Evolutionary conservation across 2,329 filamentous ascomycete genomes (phyloP), one percentile per base, ranked within the genome.

Genomic region (Pezicula neosporulosa): DNA sequence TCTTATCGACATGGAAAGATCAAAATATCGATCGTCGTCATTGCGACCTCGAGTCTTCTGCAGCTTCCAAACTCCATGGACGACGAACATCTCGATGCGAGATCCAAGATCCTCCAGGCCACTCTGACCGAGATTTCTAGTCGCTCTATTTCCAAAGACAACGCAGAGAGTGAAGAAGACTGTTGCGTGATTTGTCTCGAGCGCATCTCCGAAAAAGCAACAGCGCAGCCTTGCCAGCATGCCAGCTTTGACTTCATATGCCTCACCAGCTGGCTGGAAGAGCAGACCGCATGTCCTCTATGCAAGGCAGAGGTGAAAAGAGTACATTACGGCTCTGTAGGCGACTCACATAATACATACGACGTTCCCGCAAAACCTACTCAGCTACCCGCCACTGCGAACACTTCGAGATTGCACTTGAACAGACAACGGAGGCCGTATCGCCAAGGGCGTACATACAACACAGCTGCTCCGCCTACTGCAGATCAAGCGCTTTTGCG

Each of bases 171-270:
- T 37, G 63, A 66, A 53, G 63, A 66, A 52, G 72, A 78, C 56
- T 82, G 78, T 63, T 97, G 92, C 68, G 90, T 95, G 56, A 94
- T 97, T 68, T 97, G 92, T 68, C 83, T 97, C 54, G 88, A 93
- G 51, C 65, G 72, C 48, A 77, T 96, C 63, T 82, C 83, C 9
- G 89, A 94, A 61, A 72, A 81, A 48, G 90, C 88, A 56, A 76
- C 86, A 47, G 82, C 89, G 7, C 72, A 79, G 18, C 91, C 92
- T 7, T 97, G 92, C 74, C 78, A 81, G 39, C 92, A 97, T 72
- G 72, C 76, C 51, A 83, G 85, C 59, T 96, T 95, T 66, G 91
- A 97, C 73, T 95, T 91, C 64, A 68, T 90, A 12, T 97, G 92
- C 68, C 79, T 96, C 6, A 71, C 86, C 19, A 91, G 80, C 69